These are phyloP conservation scores for Blastocystis sp. DNA, from an alignment of 352 stramenopile species.

Conservation along the genomic window DNA sequence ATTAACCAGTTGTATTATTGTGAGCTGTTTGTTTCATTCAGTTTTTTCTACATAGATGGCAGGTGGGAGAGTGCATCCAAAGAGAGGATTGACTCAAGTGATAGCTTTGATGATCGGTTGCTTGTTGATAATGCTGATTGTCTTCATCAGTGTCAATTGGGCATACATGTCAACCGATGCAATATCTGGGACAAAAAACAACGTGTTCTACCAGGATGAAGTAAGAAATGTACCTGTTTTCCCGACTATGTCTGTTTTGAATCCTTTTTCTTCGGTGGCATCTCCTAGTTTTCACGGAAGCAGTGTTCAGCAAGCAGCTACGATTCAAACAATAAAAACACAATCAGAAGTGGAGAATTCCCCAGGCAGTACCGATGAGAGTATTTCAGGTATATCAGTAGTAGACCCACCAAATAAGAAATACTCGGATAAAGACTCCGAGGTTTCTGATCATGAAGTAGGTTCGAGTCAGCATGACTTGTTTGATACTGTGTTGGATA, in stretches of 20 bases:
- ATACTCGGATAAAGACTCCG: no score
- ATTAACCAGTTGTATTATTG: not conserved
- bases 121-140: not conserved
- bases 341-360: no score
- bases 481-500: not conserved
- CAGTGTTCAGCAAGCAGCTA: no score
- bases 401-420: no score
- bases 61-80: not conserved
- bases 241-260: not conserved
- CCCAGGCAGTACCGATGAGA: no score
- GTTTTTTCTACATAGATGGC: not conserved
- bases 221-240: not conserved
- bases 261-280: not conserved
- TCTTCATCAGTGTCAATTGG: constrained; percentile 3
- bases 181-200: not conserved
- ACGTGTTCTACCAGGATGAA: not conserved
- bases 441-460: no score
- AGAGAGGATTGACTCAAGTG: not conserved
- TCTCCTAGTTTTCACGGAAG: not conserved
- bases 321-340: no score
- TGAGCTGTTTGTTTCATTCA: constrained; percentile 1
- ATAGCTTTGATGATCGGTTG: not conserved
- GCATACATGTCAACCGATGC: not conserved
- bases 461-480: not conserved
- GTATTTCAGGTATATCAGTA: no score